A percentile compares a stretch with the other conserved stretches of the same genome.
Conservation (phyloP, 2,329 filamentous ascomycete species). For the Fusarium coicis region DNA sequence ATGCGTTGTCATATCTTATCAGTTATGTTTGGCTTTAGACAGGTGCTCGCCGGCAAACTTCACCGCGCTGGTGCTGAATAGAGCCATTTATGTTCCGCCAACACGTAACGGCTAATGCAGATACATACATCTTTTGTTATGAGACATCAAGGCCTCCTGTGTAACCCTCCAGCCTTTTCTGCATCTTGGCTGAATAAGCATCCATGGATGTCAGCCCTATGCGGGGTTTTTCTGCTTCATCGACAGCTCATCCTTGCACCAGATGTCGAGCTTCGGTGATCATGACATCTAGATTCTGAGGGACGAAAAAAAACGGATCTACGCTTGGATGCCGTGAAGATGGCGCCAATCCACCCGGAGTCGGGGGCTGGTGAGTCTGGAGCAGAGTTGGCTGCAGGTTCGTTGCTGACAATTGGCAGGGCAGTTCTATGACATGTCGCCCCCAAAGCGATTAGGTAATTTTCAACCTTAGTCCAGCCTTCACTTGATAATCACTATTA, state of each 20-base stretch:
- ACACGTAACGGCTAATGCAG: neutral
- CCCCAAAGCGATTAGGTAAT: conserved; percentile 8
- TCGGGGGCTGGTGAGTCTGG: neutral
- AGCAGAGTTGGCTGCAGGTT: neutral
- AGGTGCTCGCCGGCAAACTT: too few relatives aligned
- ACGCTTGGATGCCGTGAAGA: neutral
- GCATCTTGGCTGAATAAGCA: neutral
- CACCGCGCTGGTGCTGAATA: too few relatives aligned
- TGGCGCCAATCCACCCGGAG: conserved; percentile 4
- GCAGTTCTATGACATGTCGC: conserved; percentile 11
- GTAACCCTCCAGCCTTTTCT: neutral
- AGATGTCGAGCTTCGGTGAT: neutral
- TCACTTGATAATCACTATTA: neutral
- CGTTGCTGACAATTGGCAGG: neutral
- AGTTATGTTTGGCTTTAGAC: too few relatives aligned
- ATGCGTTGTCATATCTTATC: too few relatives aligned
- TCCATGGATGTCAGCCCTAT: neutral
- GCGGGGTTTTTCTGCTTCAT: neutral
- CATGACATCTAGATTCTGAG: neutral
- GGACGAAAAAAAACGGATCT: neutral
- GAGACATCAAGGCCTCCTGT: neutral
- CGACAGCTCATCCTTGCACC: neutral
- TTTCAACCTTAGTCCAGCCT: fast-evolving
- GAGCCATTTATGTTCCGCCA: neutral
- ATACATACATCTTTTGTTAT: neutral